Evolutionary conservation across 176 grass and related monocot species (phyloP).

Genomic region (Puya raimondii): DNA sequence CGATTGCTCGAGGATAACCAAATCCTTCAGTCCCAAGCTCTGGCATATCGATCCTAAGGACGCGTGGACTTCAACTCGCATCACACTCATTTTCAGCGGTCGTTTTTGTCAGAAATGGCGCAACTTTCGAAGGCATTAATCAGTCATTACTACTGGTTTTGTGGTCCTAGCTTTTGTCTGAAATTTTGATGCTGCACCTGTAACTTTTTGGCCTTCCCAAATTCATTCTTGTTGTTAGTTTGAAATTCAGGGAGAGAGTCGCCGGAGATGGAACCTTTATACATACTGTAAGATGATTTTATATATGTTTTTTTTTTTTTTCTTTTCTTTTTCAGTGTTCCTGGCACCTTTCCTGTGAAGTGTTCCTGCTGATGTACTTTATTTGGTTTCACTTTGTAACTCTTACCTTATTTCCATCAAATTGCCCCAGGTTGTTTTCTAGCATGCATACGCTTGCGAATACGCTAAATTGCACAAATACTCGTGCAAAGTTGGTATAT

Average conservation of each 20-base stretch:
- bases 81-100: neutral
- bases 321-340: neutral
- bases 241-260: neutral
- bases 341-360: neutral
- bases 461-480: no score
- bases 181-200: neutral
- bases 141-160: no score
- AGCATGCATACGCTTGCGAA: no score
- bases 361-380: neutral
- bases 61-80: neutral
- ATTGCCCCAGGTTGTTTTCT: no score
- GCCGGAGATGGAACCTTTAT: neutral
- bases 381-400: neutral
- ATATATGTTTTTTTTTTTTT: no score
- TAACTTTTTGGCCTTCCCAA: neutral
- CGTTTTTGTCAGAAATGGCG: neutral
- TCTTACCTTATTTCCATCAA: no score
- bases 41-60: conserved; percentile 40
- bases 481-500: no score
- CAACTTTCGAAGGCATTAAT: no score
- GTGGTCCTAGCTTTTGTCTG: neutral
- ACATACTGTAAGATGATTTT: no score
- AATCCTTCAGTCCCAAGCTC: conserved; percentile 55
- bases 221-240: neutral
- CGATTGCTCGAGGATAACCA: conserved; percentile 85